phyloP scores from a whole-genome alignment of 257 asterid genomes.

The Haberlea rhodopensis region DNA sequence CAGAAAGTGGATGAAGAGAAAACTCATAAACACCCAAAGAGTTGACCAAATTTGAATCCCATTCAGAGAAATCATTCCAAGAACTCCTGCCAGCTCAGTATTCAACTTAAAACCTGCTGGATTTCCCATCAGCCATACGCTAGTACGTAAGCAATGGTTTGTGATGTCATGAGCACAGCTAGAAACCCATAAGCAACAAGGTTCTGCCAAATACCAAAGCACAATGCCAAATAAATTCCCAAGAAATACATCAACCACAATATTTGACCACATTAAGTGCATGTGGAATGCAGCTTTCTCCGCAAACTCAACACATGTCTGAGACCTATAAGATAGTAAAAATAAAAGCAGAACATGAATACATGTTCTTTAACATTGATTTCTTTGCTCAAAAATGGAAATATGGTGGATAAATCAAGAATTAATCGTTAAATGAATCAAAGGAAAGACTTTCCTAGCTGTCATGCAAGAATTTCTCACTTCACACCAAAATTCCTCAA shows the following conservation, averaged over 20 bases:
- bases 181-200: conserved; percentile 50
- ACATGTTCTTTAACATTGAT: conserved; percentile 11
- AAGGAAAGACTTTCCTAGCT: conserved; percentile 3
- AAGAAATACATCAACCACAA: conserved; percentile 67
- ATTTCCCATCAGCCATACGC: conserved; percentile 98
- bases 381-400: conserved; percentile 2
- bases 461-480: conserved; percentile 1
- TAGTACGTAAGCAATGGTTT: conserved; percentile 70
- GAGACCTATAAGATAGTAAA: conserved; percentile 50
- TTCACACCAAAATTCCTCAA: too few relatives aligned
- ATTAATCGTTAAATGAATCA: neutral
- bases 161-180: conserved; percentile 59
- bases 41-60: conserved; percentile 95
- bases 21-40: conserved; percentile 64
- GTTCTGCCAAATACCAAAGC: conserved; percentile 59
- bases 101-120: conserved; percentile 99
- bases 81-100: conserved; percentile 90
- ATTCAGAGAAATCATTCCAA: conserved; percentile 83
- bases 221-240: conserved; percentile 72
- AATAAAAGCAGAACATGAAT: conserved; percentile 18
- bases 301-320: conserved; percentile 72
- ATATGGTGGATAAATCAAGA: conserved; percentile 1
- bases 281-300: conserved; percentile 64
- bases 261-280: conserved; percentile 79
- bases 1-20: conserved; percentile 45